Conservation (phyloP, 306 rosid genomes). For the Sechiopsis laciniata region DNA sequence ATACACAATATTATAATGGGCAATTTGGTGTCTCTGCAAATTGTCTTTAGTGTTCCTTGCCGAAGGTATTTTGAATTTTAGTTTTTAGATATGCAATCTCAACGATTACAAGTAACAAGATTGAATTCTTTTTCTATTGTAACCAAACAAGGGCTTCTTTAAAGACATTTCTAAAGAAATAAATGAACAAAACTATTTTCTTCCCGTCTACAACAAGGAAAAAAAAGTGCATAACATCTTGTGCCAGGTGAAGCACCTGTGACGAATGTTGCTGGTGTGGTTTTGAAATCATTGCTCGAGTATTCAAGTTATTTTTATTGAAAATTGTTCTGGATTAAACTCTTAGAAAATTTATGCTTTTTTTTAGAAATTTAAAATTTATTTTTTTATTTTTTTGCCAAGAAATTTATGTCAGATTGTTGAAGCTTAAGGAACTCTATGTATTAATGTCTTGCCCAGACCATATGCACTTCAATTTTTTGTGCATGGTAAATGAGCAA, state of each 20-base stretch:
- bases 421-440: neutral
- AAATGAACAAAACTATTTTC: neutral
- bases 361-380: neutral
- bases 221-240: neutral
- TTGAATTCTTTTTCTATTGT: neutral
- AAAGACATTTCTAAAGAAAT: neutral
- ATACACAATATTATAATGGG: neutral
- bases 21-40: constrained; percentile 1
- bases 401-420: neutral
- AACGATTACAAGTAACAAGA: constrained; percentile 3
- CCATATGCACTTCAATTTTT: neutral
- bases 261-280: neutral
- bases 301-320: neutral
- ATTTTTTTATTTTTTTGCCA: no score
- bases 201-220: neutral
- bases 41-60: neutral
- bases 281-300: neutral
- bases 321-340: neutral
- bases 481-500: neutral
- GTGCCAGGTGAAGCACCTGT: neutral
- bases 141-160: neutral
- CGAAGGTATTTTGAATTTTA: neutral
- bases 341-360: neutral
- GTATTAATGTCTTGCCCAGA: neutral
- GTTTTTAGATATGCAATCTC: neutral